Percentiles rank a stretch among this genome's conserved stretches.
Conservation (phyloP, 208 protist species). For the Leishmania tarentolae region DNA sequence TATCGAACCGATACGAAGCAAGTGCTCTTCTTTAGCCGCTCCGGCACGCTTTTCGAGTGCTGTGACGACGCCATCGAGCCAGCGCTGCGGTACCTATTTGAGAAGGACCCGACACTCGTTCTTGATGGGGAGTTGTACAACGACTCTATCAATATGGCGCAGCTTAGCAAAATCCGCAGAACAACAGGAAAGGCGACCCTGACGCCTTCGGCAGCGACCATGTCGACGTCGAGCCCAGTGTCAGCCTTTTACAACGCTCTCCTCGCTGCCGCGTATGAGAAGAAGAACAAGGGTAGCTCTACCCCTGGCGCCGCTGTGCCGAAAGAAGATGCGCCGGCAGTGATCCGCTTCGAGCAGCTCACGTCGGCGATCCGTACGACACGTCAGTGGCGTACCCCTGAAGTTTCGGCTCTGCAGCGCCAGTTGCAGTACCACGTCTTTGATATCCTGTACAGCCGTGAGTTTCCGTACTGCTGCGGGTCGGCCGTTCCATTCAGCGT, state of each 20-base stretch:
- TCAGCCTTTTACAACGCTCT: conserved; percentile 14
- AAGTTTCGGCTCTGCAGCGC: conserved; percentile 56
- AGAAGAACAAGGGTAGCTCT: background rate
- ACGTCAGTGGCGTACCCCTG: conserved; percentile 52
- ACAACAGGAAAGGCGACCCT: background rate
- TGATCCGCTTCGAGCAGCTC: conserved; percentile 73
- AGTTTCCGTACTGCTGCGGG: conserved; percentile 25
- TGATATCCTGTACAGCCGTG: conserved; percentile 71
- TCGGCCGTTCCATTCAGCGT: conserved; percentile 40
- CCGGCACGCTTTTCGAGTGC: conserved; percentile 88
- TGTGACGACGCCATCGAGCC: conserved; percentile 77
- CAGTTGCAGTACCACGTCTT: conserved; percentile 89
- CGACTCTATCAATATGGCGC: conserved; percentile 49
- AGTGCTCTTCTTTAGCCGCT: conserved; percentile 83
- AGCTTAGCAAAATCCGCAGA: conserved; percentile 5
- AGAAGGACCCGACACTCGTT: conserved; percentile 73
- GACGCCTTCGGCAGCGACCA: background rate
- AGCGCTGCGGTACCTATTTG: conserved; percentile 60
- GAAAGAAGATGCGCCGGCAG: conserved; percentile 10
- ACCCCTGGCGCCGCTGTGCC: background rate
- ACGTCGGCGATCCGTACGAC: conserved; percentile 82
- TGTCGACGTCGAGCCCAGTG: background rate
- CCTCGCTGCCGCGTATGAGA: conserved; percentile 5
- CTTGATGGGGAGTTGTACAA: conserved; percentile 91
- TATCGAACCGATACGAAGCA: conserved; percentile 53